Evolutionary conservation across 495 filamentous ascomycete genomes (phyloP), one percentile per base, ranked within the genome.

Genomic region (Penicillium subrubescens): DNA sequence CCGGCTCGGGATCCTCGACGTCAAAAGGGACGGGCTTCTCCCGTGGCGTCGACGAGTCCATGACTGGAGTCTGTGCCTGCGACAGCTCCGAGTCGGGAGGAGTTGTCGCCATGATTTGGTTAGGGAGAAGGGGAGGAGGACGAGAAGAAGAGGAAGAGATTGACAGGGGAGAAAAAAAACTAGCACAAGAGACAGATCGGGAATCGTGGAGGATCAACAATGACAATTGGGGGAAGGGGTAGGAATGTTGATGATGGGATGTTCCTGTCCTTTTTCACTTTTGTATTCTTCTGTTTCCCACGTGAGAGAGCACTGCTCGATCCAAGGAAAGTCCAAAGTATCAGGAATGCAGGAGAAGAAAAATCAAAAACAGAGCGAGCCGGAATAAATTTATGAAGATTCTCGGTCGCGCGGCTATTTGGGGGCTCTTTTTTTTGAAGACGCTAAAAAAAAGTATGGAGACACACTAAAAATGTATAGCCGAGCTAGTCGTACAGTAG

Each of bases 1-100:
- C 66, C 12, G 68, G 55, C 56, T 78, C 75, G 29, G 73, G 67
- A 56, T 79, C 76, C 12, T 68, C 51, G 17, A 64, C 29, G 17
- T 57, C 48, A 19, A 62, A 60, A 5, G 59, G 43, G 34, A 55
- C 43, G 14, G 23, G 25, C 19, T 67, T 70, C 58, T 59, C 57
- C 11, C 59, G 53, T 3, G 52, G 10, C 25, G 43, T 37, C 0
- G 51, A 56, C 12, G 35, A 12, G 33, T 21, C 37, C 25, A 19
- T 7, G 21, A 25, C 50, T 34, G 50, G 60, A 3, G 51, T 23
- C 51, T 35, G 50, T 11, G 23, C 2, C 60, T 56, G 53, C 29
- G 50, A 59, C 48, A 46, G 59, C 33, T 70, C 64, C 53, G 67
- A 51, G 61, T 60, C 67, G 14, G 51, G 29, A 33, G 61, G 44